Evolutionary conservation across 2,329 filamentous ascomycete species (phyloP), one percentile per base, ranked within the genome.

Genomic region (Immersiporthe knoxdaviesiana): DNA sequence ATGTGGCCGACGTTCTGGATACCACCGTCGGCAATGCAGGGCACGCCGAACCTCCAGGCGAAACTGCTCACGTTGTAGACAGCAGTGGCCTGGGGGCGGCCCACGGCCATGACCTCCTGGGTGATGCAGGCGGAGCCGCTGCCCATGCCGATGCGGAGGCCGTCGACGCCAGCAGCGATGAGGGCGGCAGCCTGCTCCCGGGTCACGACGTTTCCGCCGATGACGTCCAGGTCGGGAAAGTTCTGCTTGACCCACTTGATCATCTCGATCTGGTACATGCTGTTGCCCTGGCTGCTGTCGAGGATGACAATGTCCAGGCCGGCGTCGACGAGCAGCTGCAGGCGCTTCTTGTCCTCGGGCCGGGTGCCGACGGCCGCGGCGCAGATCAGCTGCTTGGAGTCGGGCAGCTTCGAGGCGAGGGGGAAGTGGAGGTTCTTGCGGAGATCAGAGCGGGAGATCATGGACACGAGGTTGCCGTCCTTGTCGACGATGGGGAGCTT

Each of bases 401-500:
- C 90, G 69, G 94, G 93, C 52, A 97, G 90, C 86, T 99, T 99
- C 67, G 96, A 98, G 62, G 96, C 94, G 72, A 97, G 87, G 47
- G 96, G 96, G 83, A 97, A 99, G 84, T 98, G 91, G 72, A 97
- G 88, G 85, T 99, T 99, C 88, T 99, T 99, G 86, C 94, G 97
- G 83, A 99, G 84, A 83, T 99, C 96, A 76, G 94, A 97, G 76
- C 96, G 90, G 72, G 92, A 94, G 79, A 97, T 91, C 85, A 97
- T 91, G 74, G 96, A 97, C 72, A 97, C 89, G 63, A 97, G 87
- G 84, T 97, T 97, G 78, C 90, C 91, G 65, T 90, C 83, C 77
- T 89, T 85, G 81, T 97, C 94, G 63, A 97, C 90, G 72, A 97
- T 97, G 71, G 94, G 94, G 70, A 97, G 89, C 86, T 97, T 97